Percentiles rank a stretch among this genome's conserved stretches.
Conservation (phyloP, 441 rosid genomes). For the Melastoma candidum region DNA sequence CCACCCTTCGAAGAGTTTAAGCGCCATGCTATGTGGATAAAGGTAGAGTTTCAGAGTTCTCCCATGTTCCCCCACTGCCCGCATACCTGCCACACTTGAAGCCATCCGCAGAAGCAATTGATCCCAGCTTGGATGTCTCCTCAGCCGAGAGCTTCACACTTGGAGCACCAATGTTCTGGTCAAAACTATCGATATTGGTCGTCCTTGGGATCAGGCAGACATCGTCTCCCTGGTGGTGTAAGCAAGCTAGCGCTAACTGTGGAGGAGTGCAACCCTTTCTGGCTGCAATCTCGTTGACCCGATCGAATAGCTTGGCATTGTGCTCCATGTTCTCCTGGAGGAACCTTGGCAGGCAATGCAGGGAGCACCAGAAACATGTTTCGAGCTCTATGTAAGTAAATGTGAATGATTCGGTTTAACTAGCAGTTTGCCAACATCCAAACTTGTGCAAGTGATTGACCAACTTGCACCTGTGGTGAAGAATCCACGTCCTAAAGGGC, state of each 20-base stretch:
- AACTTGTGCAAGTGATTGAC: too few species aligned
- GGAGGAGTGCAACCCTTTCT: conserved; percentile 6
- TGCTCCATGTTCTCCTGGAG: conserved; percentile 6
- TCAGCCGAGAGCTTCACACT: not conserved
- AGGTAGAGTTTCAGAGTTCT: conserved; percentile 4
- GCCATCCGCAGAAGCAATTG: not conserved
- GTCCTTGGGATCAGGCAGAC: too few species aligned
- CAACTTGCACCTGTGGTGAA: not conserved
- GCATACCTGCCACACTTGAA: not conserved
- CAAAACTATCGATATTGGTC: too few species aligned
- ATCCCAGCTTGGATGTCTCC: conserved; percentile 8
- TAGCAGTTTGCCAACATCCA: too few species aligned
- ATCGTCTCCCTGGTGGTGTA: too few species aligned
- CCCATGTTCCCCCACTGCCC: not conserved
- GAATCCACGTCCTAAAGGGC: conserved; percentile 8
- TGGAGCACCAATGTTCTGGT: too few species aligned
- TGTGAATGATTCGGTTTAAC: too few species aligned
- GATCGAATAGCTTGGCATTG: not conserved
- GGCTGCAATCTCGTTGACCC: too few species aligned
- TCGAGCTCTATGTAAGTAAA: too few species aligned
- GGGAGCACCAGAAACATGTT: too few species aligned
- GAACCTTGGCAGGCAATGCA: not conserved
- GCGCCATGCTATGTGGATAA: conserved; percentile 4
- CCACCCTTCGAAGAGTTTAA: not conserved
- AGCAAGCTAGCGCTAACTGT: not conserved